Evolutionary conservation across 352 stramenopile species (phyloP).

Genomic region (Phytophthora brassicae): DNA sequence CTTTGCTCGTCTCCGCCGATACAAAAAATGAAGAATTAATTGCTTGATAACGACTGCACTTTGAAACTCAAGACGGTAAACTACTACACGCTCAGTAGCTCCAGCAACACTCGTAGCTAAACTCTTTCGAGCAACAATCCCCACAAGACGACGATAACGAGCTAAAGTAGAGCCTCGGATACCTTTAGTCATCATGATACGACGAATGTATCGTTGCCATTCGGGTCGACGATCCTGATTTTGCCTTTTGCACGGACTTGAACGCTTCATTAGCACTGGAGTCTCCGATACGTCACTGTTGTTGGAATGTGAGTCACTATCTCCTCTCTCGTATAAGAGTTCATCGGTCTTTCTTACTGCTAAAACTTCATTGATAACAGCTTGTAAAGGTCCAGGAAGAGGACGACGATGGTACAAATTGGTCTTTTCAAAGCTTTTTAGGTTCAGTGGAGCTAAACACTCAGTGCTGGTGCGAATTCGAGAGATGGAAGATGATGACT

Average conservation of each 20-base stretch:
- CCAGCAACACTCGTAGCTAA: conserved; percentile 20
- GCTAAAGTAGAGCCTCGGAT: conserved; percentile 39
- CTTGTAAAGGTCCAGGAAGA: conserved; percentile 19
- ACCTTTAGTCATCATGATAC: conserved; percentile 26
- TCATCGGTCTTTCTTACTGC: conserved; percentile 1
- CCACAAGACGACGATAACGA: conserved; percentile 42
- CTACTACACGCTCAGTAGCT: conserved; percentile 21
- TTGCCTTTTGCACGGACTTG: conserved; percentile 15
- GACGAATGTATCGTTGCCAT: conserved; percentile 25
- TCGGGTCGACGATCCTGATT: conserved; percentile 11
- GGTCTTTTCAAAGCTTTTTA: conserved; percentile 13
- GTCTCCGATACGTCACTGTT: conserved; percentile 7
- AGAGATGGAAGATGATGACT: background rate
- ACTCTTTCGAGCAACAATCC: conserved; percentile 32
- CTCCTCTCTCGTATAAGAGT: conserved; percentile 2
- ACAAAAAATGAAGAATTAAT: conserved; percentile 21
- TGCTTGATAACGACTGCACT: conserved; percentile 20
- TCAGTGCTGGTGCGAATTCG: conserved; percentile 6
- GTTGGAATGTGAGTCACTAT: background rate
- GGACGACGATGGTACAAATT: conserved; percentile 1
- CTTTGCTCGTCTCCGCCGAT: conserved; percentile 16
- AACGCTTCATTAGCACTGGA: conserved; percentile 5
- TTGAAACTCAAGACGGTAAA: conserved; percentile 20
- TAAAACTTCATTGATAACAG: conserved; percentile 24
- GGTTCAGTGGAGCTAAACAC: conserved; percentile 13